These are phyloP conservation scores for Cicer cuneatum DNA, from an alignment of 306 rosid species.

Conservation along the genomic window DNA sequence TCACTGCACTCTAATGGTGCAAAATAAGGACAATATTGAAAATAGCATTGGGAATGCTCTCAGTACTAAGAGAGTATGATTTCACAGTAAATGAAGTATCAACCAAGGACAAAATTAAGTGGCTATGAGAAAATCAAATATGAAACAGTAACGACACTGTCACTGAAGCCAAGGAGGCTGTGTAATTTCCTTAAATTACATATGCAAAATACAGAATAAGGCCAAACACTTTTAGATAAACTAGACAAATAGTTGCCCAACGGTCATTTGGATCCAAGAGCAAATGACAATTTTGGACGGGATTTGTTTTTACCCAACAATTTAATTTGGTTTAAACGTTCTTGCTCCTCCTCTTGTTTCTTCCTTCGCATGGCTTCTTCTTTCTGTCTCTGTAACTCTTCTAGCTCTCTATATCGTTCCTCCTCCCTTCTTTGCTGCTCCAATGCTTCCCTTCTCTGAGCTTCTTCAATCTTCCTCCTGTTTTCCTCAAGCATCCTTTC, in stretches of 20 bases:
- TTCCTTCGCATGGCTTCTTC: slow-evolving; percentile 90
- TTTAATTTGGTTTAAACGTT: slow-evolving; percentile 80
- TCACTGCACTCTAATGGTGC: too few relatives aligned
- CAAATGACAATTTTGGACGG: slow-evolving; percentile 95
- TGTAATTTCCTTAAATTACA: slow-evolving; percentile 43
- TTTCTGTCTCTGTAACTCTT: slow-evolving; percentile 94
- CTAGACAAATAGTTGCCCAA: slow-evolving; percentile 3
- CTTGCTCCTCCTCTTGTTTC: slow-evolving; percentile 91
- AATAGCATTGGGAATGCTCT: too few relatives aligned
- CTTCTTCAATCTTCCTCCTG: slow-evolving; percentile 79
- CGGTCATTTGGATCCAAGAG: slow-evolving; percentile 82
- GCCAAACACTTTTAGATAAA: slow-evolving; percentile 10
- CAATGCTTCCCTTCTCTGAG: slow-evolving; percentile 90
- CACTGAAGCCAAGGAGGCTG: slow-evolving; percentile 34
- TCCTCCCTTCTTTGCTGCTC: slow-evolving; percentile 96
- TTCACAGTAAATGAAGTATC: neutral
- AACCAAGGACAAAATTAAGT: slow-evolving; percentile 10
- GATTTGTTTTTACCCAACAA: slow-evolving; percentile 94
- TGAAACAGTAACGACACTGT: slow-evolving; percentile 11
- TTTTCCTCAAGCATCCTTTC: slow-evolving; percentile 91
- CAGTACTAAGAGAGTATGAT: neutral
- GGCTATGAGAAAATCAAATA: slow-evolving; percentile 22
- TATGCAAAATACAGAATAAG: slow-evolving; percentile 30
- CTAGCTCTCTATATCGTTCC: slow-evolving; percentile 93
- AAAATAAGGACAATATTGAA: too few relatives aligned